Conservation (phyloP, 164 flowering plant species). For the Tinospora cordifolia region DNA sequence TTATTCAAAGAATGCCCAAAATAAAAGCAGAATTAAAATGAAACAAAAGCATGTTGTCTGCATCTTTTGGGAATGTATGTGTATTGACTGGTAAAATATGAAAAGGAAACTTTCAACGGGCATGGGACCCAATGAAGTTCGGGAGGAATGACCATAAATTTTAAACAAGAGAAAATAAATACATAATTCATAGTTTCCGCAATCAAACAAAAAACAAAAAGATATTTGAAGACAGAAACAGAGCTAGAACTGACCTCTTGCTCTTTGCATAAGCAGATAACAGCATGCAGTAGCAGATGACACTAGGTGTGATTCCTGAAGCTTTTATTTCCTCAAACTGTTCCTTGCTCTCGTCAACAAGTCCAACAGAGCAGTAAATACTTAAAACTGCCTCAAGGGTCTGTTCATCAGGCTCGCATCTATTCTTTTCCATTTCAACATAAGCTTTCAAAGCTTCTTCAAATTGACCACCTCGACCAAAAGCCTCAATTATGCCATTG, state of each 20-base stretch:
- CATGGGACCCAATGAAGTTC: background rate
- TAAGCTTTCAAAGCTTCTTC: constrained; percentile 78
- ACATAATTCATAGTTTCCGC: background rate
- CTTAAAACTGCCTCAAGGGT: constrained; percentile 87
- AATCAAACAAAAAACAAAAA: background rate
- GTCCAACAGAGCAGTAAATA: constrained; percentile 83
- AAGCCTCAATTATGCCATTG: constrained; percentile 79
- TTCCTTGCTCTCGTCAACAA: constrained; percentile 79
- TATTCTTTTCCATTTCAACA: constrained; percentile 76
- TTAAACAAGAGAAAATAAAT: background rate
- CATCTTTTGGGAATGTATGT: too few species aligned
- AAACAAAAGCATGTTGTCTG: too few species aligned
- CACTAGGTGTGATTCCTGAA: constrained; percentile 66
- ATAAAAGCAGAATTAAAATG: too few species aligned
- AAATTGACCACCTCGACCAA: constrained; percentile 75
- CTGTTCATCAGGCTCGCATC: constrained; percentile 74
- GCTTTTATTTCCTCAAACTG: constrained; percentile 73
- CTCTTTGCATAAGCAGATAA: constrained; percentile 73
- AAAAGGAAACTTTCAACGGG: background rate
- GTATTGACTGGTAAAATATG: too few species aligned
- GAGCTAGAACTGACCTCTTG: constrained; percentile 48
- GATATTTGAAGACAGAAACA: background rate
- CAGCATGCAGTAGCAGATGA: constrained; percentile 86
- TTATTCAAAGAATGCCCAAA: too few species aligned
- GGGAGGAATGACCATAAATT: background rate